Evolutionary conservation across 225 moss, liverwort and hornwort genomes (phyloP).

Genomic region (Marchantia polymorpha): DNA sequence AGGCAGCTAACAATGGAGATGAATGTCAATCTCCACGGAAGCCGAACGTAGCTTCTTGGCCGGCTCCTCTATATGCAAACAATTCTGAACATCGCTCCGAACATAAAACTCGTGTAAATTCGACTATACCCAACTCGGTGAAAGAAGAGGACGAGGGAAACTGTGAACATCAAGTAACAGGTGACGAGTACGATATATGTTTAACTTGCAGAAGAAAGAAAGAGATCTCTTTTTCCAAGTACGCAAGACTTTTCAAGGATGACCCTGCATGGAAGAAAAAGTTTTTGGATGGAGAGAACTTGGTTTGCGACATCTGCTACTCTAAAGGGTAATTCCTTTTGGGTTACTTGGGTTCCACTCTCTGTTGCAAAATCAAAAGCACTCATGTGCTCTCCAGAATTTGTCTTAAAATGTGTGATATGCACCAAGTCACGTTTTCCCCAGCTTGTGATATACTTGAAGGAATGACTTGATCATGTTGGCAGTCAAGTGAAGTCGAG

Average conservation of each 20-base stretch:
- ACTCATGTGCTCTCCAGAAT: too few species aligned
- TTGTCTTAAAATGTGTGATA: too few species aligned
- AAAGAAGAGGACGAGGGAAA: too few species aligned
- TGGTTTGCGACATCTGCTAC: conserved; percentile 42
- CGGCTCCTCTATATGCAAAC: conserved; percentile 10
- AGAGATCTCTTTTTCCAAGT: conserved; percentile 34
- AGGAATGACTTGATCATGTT: too few species aligned
- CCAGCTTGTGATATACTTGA: too few species aligned
- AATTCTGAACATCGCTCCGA: background rate
- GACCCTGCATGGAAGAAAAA: conserved; percentile 46
- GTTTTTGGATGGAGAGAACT: conserved; percentile 38
- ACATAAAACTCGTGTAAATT: background rate
- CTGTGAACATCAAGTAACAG: background rate
- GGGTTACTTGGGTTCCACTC: background rate
- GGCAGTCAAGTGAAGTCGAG: too few species aligned
- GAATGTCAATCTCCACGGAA: background rate
- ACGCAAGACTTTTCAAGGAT: conserved; percentile 39
- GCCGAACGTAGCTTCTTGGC: conserved; percentile 5
- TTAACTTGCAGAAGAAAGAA: conserved; percentile 24
- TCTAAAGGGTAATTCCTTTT: conserved; percentile 34
- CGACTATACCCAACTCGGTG: background rate
- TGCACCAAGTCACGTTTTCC: too few species aligned
- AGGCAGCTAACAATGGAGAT: background rate
- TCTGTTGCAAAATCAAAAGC: background rate
- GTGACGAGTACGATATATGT: background rate